Base-by-base conservation (phyloP, 305 asterid species). In the Salvia sclarea region DNA sequence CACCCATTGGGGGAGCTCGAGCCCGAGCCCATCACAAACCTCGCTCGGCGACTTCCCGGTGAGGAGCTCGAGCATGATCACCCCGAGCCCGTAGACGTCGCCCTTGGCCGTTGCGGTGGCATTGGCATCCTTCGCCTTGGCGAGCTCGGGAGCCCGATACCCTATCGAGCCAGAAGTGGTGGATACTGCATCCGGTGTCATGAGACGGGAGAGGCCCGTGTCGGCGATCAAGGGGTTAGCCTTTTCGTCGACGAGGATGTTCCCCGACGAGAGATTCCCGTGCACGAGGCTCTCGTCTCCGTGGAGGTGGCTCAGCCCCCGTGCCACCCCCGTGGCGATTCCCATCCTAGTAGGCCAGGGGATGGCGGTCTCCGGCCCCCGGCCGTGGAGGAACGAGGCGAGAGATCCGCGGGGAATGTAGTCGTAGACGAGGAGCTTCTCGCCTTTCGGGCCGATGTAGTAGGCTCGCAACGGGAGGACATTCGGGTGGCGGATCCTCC, bases 121-220 rank as follows among this genome's bases (percentile, higher is more conserved):
- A n/a, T n/a, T 89, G n/a, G 96, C 98, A 47, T 85, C 85, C 84
- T 91, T 89, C 33, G 85, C 85, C 66, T 89, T 94, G 2, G 95
- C 88, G 37, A 94, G 91, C 81, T 94, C 99, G 0, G 98, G 99
- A 14, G 99, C 99, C 8, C 97, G 79, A 75, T 94, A 94, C 0
- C 97, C 98, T 35, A 87, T 38, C 1, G 95, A 96, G 0, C 93
- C 95, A 0, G 97, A 94, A 0, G 96, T 84, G 48, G 97, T 86
- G 41, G 88, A 92, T 0, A 81, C 71, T 8, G 81, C 84, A 31
- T 83, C 81, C 81, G 33, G 85, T 8, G 96, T 83, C 88, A 86
- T 83, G 24, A 91, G 89, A 20, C 78, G 76, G 4, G 81, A 66
- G 8, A 91, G 91, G 41, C 97, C 96, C 1, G 78, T 88, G 55